A percentile compares a stretch with the other conserved stretches of the same genome.
Evolutionary conservation across 2,329 filamentous ascomycete species (phyloP).

Genomic region (Penicillium sp.): DNA sequence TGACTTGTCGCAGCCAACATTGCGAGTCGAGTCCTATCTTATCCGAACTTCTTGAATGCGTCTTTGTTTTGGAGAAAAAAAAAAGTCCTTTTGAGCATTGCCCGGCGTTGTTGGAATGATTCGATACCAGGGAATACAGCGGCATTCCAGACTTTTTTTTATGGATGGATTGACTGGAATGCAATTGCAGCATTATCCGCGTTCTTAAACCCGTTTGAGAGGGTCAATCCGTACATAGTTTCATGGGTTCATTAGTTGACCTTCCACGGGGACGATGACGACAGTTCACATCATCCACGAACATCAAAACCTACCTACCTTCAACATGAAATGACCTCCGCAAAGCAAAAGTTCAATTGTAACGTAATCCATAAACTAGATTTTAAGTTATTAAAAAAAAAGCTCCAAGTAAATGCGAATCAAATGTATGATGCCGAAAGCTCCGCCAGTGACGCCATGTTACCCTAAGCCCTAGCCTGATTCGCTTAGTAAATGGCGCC

Average conservation of each 20-base stretch:
- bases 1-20: neutral
- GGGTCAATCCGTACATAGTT: slow-evolving; percentile 4
- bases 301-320: neutral
- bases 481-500: slow-evolving; percentile 46
- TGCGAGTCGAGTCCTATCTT: neutral
- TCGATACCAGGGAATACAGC: slow-evolving; percentile 35
- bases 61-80: slow-evolving; percentile 19
- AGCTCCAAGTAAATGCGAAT: neutral
- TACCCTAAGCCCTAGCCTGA: slow-evolving; percentile 48
- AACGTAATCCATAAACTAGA: neutral
- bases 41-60: slow-evolving; percentile 6
- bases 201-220: neutral
- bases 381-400: neutral
- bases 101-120: slow-evolving; percentile 36
- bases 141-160: slow-evolving; percentile 23
- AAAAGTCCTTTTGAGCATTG: slow-evolving; percentile 42
- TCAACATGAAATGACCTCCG: neutral
- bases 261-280: neutral
- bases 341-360: neutral
- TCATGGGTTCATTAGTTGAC: neutral
- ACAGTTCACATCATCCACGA: neutral
- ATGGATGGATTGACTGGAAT: neutral
- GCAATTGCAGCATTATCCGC: neutral
- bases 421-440: slow-evolving; percentile 34
- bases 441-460: slow-evolving; percentile 38